phyloP scores from a whole-genome alignment of 768 basidiomycete species.

The Cystofilobasidium bisporidii region DNA sequence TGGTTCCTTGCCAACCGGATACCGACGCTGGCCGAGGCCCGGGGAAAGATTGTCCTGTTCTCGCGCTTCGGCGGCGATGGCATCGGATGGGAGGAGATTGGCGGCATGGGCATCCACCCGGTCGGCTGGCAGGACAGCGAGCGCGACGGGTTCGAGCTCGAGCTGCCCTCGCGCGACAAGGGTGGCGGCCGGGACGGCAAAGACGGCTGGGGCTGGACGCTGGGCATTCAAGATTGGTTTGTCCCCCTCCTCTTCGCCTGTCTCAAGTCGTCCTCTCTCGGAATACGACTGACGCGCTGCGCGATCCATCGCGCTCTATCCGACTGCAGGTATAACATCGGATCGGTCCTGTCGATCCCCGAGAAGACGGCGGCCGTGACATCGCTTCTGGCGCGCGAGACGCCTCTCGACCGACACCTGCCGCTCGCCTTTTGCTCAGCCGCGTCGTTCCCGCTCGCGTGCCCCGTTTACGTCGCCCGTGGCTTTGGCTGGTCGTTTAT shows the following conservation, averaged over 20 bases:
- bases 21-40: slow-evolving; percentile 68
- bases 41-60: slow-evolving; percentile 75
- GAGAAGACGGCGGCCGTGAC: slow-evolving; percentile 55
- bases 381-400: slow-evolving; percentile 13
- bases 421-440: slow-evolving; percentile 76
- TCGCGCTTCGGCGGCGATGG: slow-evolving; percentile 61
- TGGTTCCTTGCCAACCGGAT: slow-evolving; percentile 74
- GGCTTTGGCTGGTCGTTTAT: slow-evolving; percentile 62
- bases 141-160: slow-evolving; percentile 55
- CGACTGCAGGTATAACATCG: slow-evolving; percentile 60
- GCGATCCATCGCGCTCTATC: background rate
- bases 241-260: background rate
- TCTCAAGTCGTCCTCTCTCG: background rate
- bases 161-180: background rate
- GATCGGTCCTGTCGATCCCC: slow-evolving; percentile 68
- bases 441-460: slow-evolving; percentile 65
- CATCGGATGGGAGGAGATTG: slow-evolving; percentile 45
- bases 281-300: slow-evolving; percentile 6
- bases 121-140: slow-evolving; percentile 72
- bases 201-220: slow-evolving; percentile 43
- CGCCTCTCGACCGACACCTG: slow-evolving; percentile 45
- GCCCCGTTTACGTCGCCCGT: slow-evolving; percentile 64
- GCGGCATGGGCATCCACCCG: slow-evolving; percentile 80
- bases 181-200: background rate
- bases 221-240: slow-evolving; percentile 79